Base-by-base conservation (phyloP, 192 early-diverging fungal genomes). In the Dimargaris cristalligena region DNA sequence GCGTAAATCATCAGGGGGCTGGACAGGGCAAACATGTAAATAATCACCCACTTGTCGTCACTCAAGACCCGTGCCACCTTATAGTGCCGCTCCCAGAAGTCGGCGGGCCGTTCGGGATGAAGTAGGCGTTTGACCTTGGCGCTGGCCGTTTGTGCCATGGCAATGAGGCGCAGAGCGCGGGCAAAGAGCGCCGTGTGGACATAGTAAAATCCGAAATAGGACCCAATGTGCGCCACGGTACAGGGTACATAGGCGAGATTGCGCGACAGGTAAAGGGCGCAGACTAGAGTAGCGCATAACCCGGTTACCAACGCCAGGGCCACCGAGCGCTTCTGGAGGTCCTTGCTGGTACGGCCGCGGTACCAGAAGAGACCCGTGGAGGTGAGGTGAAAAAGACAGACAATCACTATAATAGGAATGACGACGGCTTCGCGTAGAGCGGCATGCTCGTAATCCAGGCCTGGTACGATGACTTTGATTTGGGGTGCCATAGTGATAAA, bases 131-230 rank as follows among this genome's bases (percentile, higher is more conserved):
- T 4, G 6, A 57, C 55, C 32, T 57, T 57, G 55, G 33, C 55
- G 4, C 28, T 20, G 16, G 55, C 55, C 3, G 55, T 35, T n/a
- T 35, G 32, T 1, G 55, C 55, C 55, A 57, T 57, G 23, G 33
- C 55, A 34, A 57, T 35, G 4, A 57, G 33, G 4, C 55, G 55
- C 3, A 57, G 6, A 3, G 55, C 6, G 38, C 55, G 55, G 16
- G 55, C 33, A 26, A 25, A 20, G 18, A 57, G 32, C 20, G 33
- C 33, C 14, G 34, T 25, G 55, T 57, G 55, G 1, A 57, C 55
- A n/a, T 38, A 57, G 55, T 57, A 57, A n/a, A 57, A 57, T 4
- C 55, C 55, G 28, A 57, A 57, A 26, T 57, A 57, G 20, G 33
- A 57, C 18, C 55, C 55, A n/a, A 57, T 31, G 2, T 34, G 34